Conservation (phyloP, 1,284 basidiomycete species). For the Fomitopsis palustris region DNA sequence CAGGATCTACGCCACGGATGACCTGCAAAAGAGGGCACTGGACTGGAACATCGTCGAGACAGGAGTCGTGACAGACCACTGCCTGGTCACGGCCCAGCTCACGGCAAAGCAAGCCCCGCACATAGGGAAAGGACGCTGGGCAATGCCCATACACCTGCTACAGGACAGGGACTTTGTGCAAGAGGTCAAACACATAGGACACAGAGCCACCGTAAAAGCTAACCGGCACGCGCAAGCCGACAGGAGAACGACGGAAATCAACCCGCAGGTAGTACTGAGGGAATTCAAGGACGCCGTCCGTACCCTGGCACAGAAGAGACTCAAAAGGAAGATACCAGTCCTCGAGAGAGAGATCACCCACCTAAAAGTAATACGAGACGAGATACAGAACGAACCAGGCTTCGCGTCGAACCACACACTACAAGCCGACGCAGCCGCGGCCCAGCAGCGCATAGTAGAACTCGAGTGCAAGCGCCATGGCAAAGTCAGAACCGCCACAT, state of each 20-base stretch:
- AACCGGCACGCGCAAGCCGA: too few relatives aligned
- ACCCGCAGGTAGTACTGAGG: not conserved
- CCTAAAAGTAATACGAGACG: too few relatives aligned
- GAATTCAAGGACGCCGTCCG: not conserved
- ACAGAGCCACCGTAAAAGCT: not conserved
- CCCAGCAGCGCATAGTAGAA: not conserved
- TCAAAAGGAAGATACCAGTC: not conserved
- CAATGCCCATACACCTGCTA: not conserved
- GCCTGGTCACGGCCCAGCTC: not conserved
- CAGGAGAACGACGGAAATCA: not conserved
- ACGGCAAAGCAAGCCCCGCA: not conserved
- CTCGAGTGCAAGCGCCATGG: not conserved
- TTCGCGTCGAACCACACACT: too few relatives aligned
- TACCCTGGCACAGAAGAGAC: not conserved
- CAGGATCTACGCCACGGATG: not conserved
- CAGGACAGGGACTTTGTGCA: not conserved
- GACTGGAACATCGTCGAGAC: not conserved
- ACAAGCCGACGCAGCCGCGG: not conserved
- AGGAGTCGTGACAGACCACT: not conserved
- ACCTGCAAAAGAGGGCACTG: not conserved
- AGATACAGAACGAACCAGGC: not conserved
- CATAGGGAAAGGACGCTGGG: not conserved
- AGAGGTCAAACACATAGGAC: not conserved
- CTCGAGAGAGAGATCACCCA: not conserved
- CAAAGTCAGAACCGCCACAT: not conserved